Evolutionary conservation across 257 asterid species (phyloP).

Genomic region (Ocimum tenuiflorum): DNA sequence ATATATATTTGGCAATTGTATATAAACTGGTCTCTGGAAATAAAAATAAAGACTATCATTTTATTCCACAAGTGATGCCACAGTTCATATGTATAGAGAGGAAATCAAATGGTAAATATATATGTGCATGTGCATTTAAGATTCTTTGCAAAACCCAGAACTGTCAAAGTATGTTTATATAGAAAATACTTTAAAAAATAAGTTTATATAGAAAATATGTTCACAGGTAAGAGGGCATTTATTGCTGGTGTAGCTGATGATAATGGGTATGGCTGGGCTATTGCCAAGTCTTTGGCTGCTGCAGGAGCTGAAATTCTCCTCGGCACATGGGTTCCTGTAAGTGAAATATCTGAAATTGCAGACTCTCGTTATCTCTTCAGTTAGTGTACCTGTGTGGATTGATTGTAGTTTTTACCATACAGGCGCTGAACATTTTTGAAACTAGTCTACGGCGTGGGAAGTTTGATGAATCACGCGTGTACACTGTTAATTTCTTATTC

Average conservation of each 20-base stretch:
- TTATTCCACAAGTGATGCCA: not conserved
- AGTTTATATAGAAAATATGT: constrained; percentile 4
- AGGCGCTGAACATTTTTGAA: constrained; percentile 85
- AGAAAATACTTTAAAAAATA: no score
- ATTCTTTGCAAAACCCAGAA: not conserved
- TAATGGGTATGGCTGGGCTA: constrained; percentile 94
- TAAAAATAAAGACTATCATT: not conserved
- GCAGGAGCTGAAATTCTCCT: constrained; percentile 89
- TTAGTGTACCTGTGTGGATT: constrained; percentile 16
- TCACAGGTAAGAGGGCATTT: constrained; percentile 74
- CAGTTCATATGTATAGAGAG: not conserved
- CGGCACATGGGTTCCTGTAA: constrained; percentile 92
- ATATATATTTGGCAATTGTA: not conserved
- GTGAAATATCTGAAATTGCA: constrained; percentile 26
- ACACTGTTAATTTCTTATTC: constrained; percentile 24
- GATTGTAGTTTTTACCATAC: constrained; percentile 15
- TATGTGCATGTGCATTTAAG: not conserved
- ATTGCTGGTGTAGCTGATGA: constrained; percentile 92
- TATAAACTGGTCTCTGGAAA: not conserved
- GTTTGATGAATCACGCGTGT: constrained; percentile 80
- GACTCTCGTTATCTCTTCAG: not conserved
- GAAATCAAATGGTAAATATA: not conserved
- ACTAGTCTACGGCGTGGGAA: constrained; percentile 84
- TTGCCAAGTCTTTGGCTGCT: constrained; percentile 81
- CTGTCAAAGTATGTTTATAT: not conserved